A percentile compares a stretch with the other conserved stretches of the same genome.
These are phyloP conservation scores for Alnus glutinosa DNA, from an alignment of 306 rosid genomes.

Conservation along the genomic window DNA sequence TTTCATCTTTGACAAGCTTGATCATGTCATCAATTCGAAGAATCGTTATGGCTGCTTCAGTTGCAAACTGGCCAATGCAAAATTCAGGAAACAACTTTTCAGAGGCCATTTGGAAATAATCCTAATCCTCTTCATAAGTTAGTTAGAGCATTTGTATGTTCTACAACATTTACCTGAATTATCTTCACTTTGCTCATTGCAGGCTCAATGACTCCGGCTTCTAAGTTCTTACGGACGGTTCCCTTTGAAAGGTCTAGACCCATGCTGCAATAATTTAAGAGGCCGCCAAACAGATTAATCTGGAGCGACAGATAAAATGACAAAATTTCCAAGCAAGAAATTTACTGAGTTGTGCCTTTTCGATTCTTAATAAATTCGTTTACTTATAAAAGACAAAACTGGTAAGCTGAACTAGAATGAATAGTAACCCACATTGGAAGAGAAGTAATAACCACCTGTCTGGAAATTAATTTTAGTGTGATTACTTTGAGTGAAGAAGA, in stretches of 20 bases:
- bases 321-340: constrained; percentile 7
- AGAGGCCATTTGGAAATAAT: constrained; percentile 3
- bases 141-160: constrained; percentile 1
- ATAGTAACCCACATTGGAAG: neutral
- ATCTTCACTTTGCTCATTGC: constrained; percentile 99
- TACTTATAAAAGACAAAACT: neutral
- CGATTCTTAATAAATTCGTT: no score
- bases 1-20: constrained; percentile 86
- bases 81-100: neutral
- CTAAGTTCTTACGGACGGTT: constrained; percentile 76
- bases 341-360: neutral
- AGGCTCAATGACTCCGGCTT: constrained; percentile 99
- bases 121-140: no score
- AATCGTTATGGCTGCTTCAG: constrained; percentile 95
- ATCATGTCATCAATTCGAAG: constrained; percentile 99
- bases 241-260: constrained; percentile 91
- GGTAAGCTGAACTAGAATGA: neutral
- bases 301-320: neutral
- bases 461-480: neutral
- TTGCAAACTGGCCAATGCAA: constrained; percentile 66
- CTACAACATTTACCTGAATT: constrained; percentile 60
- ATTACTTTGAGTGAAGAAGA: neutral
- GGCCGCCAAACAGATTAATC: neutral
- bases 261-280: constrained; percentile 54
- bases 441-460: neutral